These are phyloP conservation scores for Spinacia oleracea DNA, from an alignment of 179 eudicot species.

Conservation along the genomic window DNA sequence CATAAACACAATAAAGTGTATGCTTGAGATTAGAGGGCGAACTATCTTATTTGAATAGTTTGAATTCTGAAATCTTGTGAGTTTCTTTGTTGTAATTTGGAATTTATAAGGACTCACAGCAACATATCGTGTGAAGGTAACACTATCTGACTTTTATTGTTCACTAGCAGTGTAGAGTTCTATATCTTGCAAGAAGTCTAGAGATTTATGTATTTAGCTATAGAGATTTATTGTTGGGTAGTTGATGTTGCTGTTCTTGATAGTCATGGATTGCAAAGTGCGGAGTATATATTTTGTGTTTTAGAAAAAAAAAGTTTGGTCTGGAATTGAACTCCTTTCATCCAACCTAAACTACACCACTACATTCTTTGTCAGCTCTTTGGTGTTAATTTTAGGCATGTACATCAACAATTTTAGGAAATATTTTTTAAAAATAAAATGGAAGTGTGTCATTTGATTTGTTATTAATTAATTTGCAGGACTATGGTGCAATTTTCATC, in stretches of 20 bases:
- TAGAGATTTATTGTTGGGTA: constrained; percentile 1
- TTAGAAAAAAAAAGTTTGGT: not conserved
- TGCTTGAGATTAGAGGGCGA: not conserved
- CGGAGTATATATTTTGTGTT: not conserved
- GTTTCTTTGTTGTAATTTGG: not conserved
- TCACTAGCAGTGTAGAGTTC: constrained; percentile 1
- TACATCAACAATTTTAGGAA: not conserved
- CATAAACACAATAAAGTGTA: not conserved
- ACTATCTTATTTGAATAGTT: not conserved
- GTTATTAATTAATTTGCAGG: constrained; percentile 22
- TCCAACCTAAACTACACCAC: not conserved
- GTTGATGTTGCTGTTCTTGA: constrained; percentile 7
- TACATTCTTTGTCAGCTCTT: not conserved
- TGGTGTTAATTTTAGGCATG: not conserved
- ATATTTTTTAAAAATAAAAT: not conserved
- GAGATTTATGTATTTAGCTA: not conserved
- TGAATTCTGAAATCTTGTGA: not conserved
- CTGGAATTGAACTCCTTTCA: not conserved
- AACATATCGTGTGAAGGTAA: constrained; percentile 21
- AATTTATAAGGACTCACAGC: constrained; percentile 14
- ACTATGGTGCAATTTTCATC: constrained; percentile 65
- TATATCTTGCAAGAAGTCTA: constrained; percentile 12
- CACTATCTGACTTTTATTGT: not conserved
- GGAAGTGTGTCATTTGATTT: constrained; percentile 13
- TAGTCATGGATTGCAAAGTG: not conserved